Conservation (phyloP, 345 rosid species). For the Eucalyptus albens region DNA sequence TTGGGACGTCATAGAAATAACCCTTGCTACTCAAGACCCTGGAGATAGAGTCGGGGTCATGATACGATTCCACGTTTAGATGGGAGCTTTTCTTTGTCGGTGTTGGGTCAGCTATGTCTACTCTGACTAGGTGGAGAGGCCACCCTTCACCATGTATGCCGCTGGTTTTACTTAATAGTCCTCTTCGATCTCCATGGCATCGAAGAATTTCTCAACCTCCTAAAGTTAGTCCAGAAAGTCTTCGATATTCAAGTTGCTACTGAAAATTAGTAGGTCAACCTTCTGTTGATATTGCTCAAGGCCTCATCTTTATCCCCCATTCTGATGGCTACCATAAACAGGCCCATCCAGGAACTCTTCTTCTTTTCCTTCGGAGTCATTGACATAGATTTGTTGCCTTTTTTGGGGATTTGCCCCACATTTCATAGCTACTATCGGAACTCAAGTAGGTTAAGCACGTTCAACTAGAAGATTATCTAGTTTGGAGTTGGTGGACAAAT, state of each 20-base stretch:
- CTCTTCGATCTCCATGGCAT: not conserved
- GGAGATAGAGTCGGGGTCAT: too few relatives aligned
- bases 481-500: not conserved
- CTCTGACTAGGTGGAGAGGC: not conserved
- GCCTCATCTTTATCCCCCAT: not conserved
- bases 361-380: not conserved
- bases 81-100: not conserved
- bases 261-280: not conserved
- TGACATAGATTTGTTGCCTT: not conserved
- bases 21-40: too few relatives aligned
- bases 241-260: not conserved
- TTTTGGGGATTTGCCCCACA: not conserved
- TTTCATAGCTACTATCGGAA: not conserved
- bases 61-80: not conserved
- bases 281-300: not conserved
- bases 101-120: not conserved
- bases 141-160: not conserved
- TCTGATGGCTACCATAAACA: not conserved
- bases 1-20: accelerated
- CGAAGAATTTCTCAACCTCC: not conserved
- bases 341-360: not conserved
- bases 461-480: not conserved
- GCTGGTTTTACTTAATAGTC: not conserved
- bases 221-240: not conserved
- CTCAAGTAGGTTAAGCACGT: not conserved